Percentiles rank a stretch among this genome's conserved stretches.
phyloP scores from a whole-genome alignment of 352 stramenopile species.

The Globisporangium canariense region DNA sequence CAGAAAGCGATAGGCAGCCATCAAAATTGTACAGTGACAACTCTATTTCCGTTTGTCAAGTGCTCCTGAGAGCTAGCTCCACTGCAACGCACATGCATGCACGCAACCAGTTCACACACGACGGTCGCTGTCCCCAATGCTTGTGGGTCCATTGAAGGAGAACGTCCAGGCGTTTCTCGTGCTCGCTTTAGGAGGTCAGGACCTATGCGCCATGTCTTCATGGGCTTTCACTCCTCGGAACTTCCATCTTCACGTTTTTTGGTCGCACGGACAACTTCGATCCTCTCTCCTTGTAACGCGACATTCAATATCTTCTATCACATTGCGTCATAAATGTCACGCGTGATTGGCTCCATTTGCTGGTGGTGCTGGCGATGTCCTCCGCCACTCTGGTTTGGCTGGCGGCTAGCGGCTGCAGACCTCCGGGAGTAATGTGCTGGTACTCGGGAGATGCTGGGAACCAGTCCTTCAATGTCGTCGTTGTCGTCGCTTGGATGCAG shows the following conservation, averaged over 20 bases:
- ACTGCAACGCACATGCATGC: background rate
- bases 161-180: too few relatives aligned
- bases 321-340: conserved; percentile 32
- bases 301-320: background rate
- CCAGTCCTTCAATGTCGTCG: conserved; percentile 47
- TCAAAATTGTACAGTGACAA: background rate
- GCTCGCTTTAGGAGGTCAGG: too few relatives aligned
- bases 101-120: background rate
- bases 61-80: background rate
- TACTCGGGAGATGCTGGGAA: conserved; percentile 24
- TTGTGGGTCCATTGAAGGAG: too few relatives aligned
- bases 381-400: background rate
- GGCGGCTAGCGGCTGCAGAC: conserved; percentile 2
- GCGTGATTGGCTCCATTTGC: conserved; percentile 35
- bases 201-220: too few relatives aligned
- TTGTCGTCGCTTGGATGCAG: conserved; percentile 25
- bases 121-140: too few relatives aligned
- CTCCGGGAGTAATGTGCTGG: conserved; percentile 9
- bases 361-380: conserved; percentile 5
- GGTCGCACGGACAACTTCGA: background rate
- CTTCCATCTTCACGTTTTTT: too few relatives aligned
- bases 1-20: background rate
- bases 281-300: background rate
- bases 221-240: too few relatives aligned
- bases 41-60: background rate